Evolutionary conservation across 805 yeast genomes (phyloP).

Genomic region (Suhomyces pyralidae): DNA sequence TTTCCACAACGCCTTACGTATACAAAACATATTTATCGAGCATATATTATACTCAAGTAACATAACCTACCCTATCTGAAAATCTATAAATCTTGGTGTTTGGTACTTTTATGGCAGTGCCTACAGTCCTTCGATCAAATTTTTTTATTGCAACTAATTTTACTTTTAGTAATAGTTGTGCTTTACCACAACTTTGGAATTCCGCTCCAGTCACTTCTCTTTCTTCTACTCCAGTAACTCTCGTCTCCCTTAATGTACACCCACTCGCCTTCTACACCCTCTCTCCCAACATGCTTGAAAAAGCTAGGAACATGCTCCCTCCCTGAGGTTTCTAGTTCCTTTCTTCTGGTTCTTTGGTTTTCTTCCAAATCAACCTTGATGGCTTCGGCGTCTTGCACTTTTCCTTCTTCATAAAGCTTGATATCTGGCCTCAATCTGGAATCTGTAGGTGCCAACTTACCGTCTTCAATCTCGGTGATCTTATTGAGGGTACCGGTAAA

Average conservation of each 20-base stretch:
- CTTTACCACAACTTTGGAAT: conserved; percentile 56
- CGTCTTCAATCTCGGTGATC: conserved; percentile 67
- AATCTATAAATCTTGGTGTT: too few relatives aligned
- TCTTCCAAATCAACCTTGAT: conserved; percentile 71
- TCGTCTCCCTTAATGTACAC: conserved; percentile 52
- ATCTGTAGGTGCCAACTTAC: conserved; percentile 74
- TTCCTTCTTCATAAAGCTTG: conserved; percentile 64
- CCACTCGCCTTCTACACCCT: conserved; percentile 49
- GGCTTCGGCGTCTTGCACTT: conserved; percentile 67
- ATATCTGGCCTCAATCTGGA: conserved; percentile 90
- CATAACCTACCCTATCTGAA: too few relatives aligned
- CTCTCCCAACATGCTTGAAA: conserved; percentile 49
- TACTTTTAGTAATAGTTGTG: not conserved
- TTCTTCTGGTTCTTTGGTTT: conserved; percentile 74
- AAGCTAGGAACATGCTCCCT: conserved; percentile 55
- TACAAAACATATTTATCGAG: too few relatives aligned
- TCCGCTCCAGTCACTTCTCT: conserved; percentile 57
- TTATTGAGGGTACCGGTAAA: conserved; percentile 83
- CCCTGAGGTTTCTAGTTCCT: conserved; percentile 46
- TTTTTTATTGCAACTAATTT: not conserved
- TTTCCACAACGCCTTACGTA: too few relatives aligned
- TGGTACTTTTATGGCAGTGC: too few relatives aligned
- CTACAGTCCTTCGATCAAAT: not conserved
- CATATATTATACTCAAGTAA: too few relatives aligned
- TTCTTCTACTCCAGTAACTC: conserved; percentile 80